Evolutionary conservation across 139 green algal genomes (phyloP), one percentile per base, ranked within the genome.

Genomic region (Penium margaritaceum): DNA sequence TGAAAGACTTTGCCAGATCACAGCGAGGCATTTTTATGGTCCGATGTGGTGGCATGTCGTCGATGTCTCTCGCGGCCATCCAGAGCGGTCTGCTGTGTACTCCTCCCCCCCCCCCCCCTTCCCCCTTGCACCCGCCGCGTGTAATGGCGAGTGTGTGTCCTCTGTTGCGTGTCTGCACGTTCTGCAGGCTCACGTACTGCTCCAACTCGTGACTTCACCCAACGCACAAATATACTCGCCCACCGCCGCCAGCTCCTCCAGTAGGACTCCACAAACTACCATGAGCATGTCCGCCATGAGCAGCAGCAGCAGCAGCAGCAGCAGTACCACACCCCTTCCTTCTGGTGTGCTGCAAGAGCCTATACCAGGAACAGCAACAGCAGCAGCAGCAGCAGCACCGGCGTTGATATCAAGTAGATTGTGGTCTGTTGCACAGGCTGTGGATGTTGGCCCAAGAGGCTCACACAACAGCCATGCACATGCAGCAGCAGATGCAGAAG

Each of bases 101-200:
- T 35, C 14, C 57, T 14, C 14, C 14, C 57, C 12, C 15, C 15
- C 15, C 30, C 30, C 57, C 12, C 14, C 14, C 57, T 14, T 12
- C 57, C 57, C 12, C 14, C 29, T 66, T 69, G 35, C 12, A 9
- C n/a, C 15, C 19, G 61, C 15, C 61, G 61, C 17, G 29, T n/a
- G 35, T 53, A n/a, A 14, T 9, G 61, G 14, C 9, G 17, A 54
- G 24, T 5, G 35, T 14, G 19, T n/a, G 9, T 62, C 53, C 15
- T 5, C 53, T 30, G 21, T n/a, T n/a, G n/a, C n/a, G n/a, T n/a
- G n/a, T n/a, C n/a, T n/a, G n/a, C n/a, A n/a, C n/a, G n/a, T n/a
- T n/a, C 53, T 12, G 15, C 61, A 73, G 66, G 51, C 66, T 17
- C 66, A 73, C 47, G 37, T 73, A 17, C 43, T 73, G 66, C 66